Base-by-base conservation (phyloP, 345 rosid genomes). In the Melaleuca quinquenervia region DNA sequence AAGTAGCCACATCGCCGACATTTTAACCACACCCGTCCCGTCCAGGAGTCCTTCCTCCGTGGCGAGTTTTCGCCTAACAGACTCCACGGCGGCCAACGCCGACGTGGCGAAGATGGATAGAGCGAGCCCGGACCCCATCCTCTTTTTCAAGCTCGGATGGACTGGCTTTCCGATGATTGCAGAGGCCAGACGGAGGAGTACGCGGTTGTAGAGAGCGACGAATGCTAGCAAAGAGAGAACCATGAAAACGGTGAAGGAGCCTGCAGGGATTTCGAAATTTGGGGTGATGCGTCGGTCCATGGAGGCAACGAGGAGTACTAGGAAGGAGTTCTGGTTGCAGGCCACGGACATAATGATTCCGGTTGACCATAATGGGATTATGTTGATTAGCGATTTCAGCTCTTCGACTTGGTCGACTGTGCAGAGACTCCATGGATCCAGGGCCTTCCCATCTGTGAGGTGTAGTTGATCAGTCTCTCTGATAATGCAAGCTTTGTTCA, bases 1-100 rank as follows among this genome's bases (percentile, higher is more conserved):
- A 14, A 92, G 88, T 7, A 94, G 92, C 96, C 99, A 95, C 93
- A 94, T 88, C 0, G 97, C 99, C 1, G 99, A 95, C 89, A 94
- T 92, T 60, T 76, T 55, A 54, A 58, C 85, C 80, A 32, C 48
- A 48, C 48, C 80, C 1, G 22, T 70, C 85, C 51, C 97, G 93
- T 85, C 93, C 92, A 44, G 32, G 36, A 8, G 80, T 70, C 22
- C 80, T 70, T 70, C 80, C 26, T 70, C 14, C 8, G 48, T 70
- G 84, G 51, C 93, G 51, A 14, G 95, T 94, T 85, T 83, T 90
- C 86, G 86, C 92, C 87, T 94, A 86, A 83, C 96, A 82, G 24
- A 89, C 76, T 56, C 88, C 90, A 92, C 90, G 22, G 89, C 51
- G n/a, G 95, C 98, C 27, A 94, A 89, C 32, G 90, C 89, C 49